Evolutionary conservation across 2,329 filamentous ascomycete genomes (phyloP), one percentile per base, ranked within the genome.

Genomic region (Fusarium albosuccineum): DNA sequence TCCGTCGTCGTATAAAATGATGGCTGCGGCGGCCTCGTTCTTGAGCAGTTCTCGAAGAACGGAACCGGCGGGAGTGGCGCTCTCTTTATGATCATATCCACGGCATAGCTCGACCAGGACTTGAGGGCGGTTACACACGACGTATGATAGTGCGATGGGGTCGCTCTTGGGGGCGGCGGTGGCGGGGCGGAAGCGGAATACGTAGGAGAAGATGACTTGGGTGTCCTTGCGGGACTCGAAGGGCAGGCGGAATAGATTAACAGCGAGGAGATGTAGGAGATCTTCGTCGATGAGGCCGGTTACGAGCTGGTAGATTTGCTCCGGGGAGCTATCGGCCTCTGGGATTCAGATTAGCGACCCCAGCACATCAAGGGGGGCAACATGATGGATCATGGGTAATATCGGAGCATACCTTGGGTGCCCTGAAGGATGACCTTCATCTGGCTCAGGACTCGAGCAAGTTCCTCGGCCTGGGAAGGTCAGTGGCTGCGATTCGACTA

Each of bases 171-270:
- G 84, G 17, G 90, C 88, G 2, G 86, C 87, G 42, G 86, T 87
- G 41, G 88, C 84, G 6, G 91, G 91, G 67, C 92, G 92, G 83
- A 96, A 97, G 69, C 94, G 92, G 77, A 97, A 93, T 70, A 97
- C 92, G 78, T 95, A 96, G 40, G 94, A 97, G 82, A 98, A 96
- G 77, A 97, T 96, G 66, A 96, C 92, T 78, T 97, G 95, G 11
- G 93, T 92, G 76, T 97, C 95, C 83, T 97, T 98, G 75, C 95
- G 91, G 37, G 94, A 93, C 82, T 99, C 96, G 82, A 99, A 99
- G 1, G 95, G 94, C 5, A 99, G 87, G 52, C 91, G 88, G 79
- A 93, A 89, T 45, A 99, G 91, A 75, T 91, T 91, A 63, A 90
- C 86, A 17, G 95, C 93, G 60, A 99, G 90, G 52, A 92, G 85